phyloP scores from a whole-genome alignment of 2,329 filamentous ascomycete species.

The Aureobasidium musti region DNA sequence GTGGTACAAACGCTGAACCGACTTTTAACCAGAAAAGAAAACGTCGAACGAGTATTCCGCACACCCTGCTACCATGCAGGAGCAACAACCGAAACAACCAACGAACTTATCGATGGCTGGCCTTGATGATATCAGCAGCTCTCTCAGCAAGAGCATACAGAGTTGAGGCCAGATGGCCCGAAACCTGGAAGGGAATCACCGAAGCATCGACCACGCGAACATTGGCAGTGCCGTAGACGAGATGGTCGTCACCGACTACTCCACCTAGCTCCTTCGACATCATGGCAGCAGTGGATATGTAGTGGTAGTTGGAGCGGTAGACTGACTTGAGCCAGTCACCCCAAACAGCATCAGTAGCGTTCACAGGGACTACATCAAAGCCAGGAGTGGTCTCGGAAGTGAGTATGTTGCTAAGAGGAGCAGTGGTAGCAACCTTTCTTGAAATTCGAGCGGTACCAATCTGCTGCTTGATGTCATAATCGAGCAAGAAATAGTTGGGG shows the following conservation, averaged over 20 bases:
- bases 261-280: constrained; percentile 39
- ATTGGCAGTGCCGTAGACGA: constrained; percentile 42
- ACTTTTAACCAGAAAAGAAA: not conserved
- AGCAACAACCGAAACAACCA: not conserved
- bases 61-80: not conserved
- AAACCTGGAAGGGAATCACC: constrained; percentile 40
- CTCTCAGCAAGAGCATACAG: constrained; percentile 45
- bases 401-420: constrained; percentile 35
- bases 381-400: constrained; percentile 29
- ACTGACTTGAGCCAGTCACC: constrained; percentile 25
- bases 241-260: constrained; percentile 41
- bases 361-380: constrained; percentile 22
- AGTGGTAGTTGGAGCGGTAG: constrained; percentile 40
- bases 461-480: constrained; percentile 42
- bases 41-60: not conserved
- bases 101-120: not conserved
- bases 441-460: constrained; percentile 39
- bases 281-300: constrained; percentile 43
- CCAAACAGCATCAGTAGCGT: constrained; percentile 35
- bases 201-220: constrained; percentile 46
- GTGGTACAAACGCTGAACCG: not conserved
- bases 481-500: constrained; percentile 46
- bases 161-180: constrained; percentile 42
- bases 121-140: constrained; percentile 38
- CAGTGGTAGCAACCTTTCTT: constrained; percentile 33